These are phyloP conservation scores for Melastoma candidum DNA, from an alignment of 441 rosid species.

Conservation along the genomic window DNA sequence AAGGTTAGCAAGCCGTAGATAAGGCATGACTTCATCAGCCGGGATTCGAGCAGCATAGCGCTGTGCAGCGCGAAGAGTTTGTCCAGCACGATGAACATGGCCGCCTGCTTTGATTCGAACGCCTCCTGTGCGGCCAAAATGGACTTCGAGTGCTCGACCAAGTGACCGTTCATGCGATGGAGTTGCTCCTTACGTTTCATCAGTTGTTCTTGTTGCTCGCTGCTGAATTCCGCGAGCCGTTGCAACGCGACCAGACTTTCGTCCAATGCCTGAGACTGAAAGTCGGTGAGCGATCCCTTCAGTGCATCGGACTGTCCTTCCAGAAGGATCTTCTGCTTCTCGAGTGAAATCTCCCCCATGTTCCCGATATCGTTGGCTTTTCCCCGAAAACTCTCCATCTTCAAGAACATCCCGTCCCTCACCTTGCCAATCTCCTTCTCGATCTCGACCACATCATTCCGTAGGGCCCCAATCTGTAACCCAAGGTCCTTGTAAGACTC, in stretches of 20 bases:
- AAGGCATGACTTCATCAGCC: slow-evolving; percentile 66
- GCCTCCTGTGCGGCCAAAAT: slow-evolving; percentile 68
- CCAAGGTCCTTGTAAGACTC: slow-evolving; percentile 40
- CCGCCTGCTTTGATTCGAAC: slow-evolving; percentile 73
- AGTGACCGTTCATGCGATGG: slow-evolving; percentile 49
- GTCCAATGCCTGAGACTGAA: slow-evolving; percentile 56
- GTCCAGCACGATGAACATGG: slow-evolving; percentile 63
- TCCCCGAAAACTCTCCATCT: slow-evolving; percentile 42
- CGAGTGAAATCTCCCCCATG: slow-evolving; percentile 43
- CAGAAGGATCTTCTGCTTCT: slow-evolving; percentile 51
- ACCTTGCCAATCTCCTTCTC: slow-evolving; percentile 45
- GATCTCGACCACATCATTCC: slow-evolving; percentile 37
- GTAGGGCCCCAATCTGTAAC: slow-evolving; percentile 34
- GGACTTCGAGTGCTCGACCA: slow-evolving; percentile 53
- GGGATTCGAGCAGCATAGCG: slow-evolving; percentile 68
- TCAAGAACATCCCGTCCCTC: slow-evolving; percentile 35
- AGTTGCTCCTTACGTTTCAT: slow-evolving; percentile 60
- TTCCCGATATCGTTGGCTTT: slow-evolving; percentile 49
- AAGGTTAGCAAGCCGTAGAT: slow-evolving; percentile 44
- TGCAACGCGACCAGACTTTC: slow-evolving; percentile 69
- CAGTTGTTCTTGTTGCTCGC: slow-evolving; percentile 53
- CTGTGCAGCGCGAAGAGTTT: slow-evolving; percentile 68
- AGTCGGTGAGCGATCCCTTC: slow-evolving; percentile 40
- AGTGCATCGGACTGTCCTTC: slow-evolving; percentile 55
- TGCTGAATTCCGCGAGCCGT: slow-evolving; percentile 45